Evolutionary conservation across 2,329 filamentous ascomycete genomes (phyloP), one percentile per base, ranked within the genome.

Genomic region (Cytospora leucostoma): DNA sequence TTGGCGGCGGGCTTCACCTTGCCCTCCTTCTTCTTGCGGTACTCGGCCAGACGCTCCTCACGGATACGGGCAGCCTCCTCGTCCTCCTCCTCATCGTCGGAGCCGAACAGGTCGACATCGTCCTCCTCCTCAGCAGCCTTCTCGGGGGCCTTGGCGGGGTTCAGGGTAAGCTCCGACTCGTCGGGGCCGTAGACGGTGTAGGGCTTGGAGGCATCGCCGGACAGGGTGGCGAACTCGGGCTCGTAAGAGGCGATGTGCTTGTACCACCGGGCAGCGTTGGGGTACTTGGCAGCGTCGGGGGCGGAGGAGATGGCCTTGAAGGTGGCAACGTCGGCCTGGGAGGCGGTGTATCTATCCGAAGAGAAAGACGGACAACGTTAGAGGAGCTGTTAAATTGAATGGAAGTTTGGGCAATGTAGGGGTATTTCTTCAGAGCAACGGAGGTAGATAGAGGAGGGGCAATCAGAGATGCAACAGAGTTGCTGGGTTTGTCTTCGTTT

Each of bases 191-290:
- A 98, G 77, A 89, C 86, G 73, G 91, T 93, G 84, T 89, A 91
- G 70, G 89, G 84, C 84, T 95, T 93, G 78, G 90, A 90, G 72
- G 93, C 87, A 82, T 98, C 94, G 79, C 95, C 95, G 65, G 92
- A 86, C 59, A 99, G 91, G 69, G 88, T 90, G 74, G 90, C 84
- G 84, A 98, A 98, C 80, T 98, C 94, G 71, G 90, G 85, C 85
- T 96, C 89, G 83, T 91, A 97, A 72, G 91, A 90, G 78, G 91
- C 87, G 76, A 97, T 92, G 88, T 99, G 94, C 88, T 96, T 97
- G 88, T 97, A 97, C 95, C 95, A 99, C 80, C 95, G 90, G 76
- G 92, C 92, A 75, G 90, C 93, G 83, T 97, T 85, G 74, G 94
- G 93, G 88, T 90, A 97, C 84, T 96, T 96, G 78, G 84, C 83